These are phyloP conservation scores for Prunus davidiana DNA, from an alignment of 306 rosid genomes.

Conservation along the genomic window DNA sequence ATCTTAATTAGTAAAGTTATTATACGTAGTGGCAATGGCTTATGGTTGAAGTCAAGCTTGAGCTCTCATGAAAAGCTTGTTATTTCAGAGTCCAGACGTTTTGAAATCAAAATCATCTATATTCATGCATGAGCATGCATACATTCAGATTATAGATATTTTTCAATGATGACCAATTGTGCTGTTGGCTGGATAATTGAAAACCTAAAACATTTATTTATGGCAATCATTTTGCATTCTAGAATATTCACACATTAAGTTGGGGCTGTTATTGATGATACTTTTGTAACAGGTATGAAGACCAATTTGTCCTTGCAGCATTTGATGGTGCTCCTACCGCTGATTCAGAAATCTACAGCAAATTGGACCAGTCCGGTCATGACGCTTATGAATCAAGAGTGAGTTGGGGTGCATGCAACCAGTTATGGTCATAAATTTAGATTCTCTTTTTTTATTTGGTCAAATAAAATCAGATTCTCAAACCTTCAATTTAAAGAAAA, in stretches of 20 bases:
- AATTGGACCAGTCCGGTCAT: constrained; percentile 68
- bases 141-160: background rate
- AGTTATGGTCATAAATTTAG: constrained; percentile 3
- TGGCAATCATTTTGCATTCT: background rate
- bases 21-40: background rate
- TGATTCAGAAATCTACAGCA: constrained; percentile 73
- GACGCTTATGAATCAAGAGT: constrained; percentile 83
- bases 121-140: background rate
- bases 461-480: background rate
- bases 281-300: constrained; percentile 55
- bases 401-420: constrained; percentile 23
- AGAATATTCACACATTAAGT: constrained; percentile 9
- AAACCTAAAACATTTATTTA: background rate
- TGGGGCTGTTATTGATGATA: constrained; percentile 19
- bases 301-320: constrained; percentile 71
- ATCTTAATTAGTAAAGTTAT: background rate
- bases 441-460: too few relatives aligned
- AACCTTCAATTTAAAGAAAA: background rate
- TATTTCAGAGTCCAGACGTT: background rate
- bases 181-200: background rate
- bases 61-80: background rate
- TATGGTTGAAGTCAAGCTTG: background rate
- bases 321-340: constrained; percentile 95
- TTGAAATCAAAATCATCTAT: background rate
- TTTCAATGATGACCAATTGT: background rate